Base-by-base conservation (phyloP, 257 asterid species). In the Fraxinus americana region DNA sequence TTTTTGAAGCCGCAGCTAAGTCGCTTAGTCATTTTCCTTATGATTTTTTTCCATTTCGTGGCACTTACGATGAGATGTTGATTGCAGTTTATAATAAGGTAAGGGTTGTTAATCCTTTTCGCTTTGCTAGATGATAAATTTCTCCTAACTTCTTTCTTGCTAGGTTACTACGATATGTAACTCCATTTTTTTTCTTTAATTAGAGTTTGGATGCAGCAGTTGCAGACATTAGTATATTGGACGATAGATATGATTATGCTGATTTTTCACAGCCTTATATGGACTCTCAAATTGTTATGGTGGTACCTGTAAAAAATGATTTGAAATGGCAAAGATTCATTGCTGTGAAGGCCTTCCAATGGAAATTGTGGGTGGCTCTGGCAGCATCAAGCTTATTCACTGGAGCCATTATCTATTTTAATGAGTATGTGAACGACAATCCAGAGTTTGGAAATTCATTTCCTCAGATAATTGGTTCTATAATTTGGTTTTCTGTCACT, bases 401-500 rank as follows among this genome's bases (percentile, higher is more conserved):
- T 50, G 94, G 91, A 0, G 70, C 66, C 11, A 76, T 83, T 50
- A 71, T 90, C 73, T 92, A 94, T 91, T 72, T 89, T 3, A 86
- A 85, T 61, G 97, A 92, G 78, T 76, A 79, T 19, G 81, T 83
- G 16, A n/a, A 85, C 21, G 81, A 83, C 68, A 90, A 88, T 69
- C 86, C 83, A 38, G 89, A 87, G 0, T 91, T 89, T 78, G 59
- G 75, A 1, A 79, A 75, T 16, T 71, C 92, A 0, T 71, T 83
- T 30, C 77, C 82, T 70, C 82, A 84, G 66, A 80, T 50, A 45
- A 65, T 89, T 68, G 78, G 82, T 4, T 81, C 90, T 71, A 73
- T 89, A 71, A 83, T 89, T 14, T 92, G 94, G 97, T 89, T 92
- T 80, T 80, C 96, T 0, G 85, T 92, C 82, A 90, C 91, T 8